phyloP scores from a whole-genome alignment of 2,329 filamentous ascomycete species.

The Fusarium sp. region DNA sequence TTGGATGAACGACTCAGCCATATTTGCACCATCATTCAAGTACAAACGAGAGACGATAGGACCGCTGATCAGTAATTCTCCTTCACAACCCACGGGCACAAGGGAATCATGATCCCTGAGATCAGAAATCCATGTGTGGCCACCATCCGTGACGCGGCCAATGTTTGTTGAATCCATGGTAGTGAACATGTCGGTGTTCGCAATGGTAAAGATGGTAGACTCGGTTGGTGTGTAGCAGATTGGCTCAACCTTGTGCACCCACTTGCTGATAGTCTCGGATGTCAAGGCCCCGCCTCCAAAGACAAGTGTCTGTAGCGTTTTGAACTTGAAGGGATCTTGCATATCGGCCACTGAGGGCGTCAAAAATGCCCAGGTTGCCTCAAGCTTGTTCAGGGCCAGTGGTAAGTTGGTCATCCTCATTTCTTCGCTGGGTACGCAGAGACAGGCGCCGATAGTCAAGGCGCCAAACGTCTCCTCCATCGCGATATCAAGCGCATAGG shows the following conservation, averaged over 20 bases:
- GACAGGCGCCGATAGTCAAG: conserved; percentile 28
- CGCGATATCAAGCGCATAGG: conserved; percentile 40
- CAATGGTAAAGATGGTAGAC: conserved; percentile 20
- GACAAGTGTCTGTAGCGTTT: conserved; percentile 22
- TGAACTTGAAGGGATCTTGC: conserved; percentile 30
- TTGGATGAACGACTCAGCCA: conserved; percentile 1
- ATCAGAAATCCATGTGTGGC: conserved; percentile 35
- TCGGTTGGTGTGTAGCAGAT: conserved; percentile 42
- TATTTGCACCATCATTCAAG: conserved; percentile 3
- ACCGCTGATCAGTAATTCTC: conserved; percentile 35
- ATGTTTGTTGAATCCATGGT: conserved; percentile 14
- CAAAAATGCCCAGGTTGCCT: conserved; percentile 36
- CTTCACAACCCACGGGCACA: conserved; percentile 27
- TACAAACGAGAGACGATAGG: conserved; percentile 22
- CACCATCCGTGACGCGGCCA: neutral
- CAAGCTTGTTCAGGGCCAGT: conserved; percentile 20
- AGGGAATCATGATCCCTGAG: conserved; percentile 27
- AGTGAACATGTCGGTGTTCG: neutral
- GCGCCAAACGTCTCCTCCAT: conserved; percentile 36
- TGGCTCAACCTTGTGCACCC: conserved; percentile 31
- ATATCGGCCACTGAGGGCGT: conserved; percentile 41
- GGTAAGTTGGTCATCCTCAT: conserved; percentile 29
- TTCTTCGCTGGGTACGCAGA: conserved; percentile 41
- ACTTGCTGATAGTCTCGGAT: conserved; percentile 21
- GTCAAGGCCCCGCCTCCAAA: conserved; percentile 38